Conservation (phyloP, 257 asterid species). For the Gentiana dahurica region DNA sequence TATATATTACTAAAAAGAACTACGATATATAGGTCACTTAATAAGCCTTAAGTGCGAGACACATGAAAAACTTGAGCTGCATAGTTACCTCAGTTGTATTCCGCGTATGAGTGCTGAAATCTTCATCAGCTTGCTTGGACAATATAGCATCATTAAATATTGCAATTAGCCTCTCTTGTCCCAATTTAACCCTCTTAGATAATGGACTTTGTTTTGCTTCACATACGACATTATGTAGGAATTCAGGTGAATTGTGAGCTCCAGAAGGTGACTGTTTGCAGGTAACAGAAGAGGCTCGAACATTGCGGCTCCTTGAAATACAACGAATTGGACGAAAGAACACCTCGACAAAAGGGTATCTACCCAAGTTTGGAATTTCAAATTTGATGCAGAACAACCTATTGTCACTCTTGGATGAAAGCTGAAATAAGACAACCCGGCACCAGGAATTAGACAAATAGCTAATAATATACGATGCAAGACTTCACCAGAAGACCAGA, state of each 20-base stretch:
- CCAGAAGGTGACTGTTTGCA: constrained; percentile 40
- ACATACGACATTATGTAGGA: constrained; percentile 47
- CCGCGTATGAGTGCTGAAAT: constrained; percentile 32
- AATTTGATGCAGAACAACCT: constrained; percentile 69
- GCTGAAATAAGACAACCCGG: constrained; percentile 34
- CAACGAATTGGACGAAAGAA: constrained; percentile 61
- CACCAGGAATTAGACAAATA: too few relatives aligned
- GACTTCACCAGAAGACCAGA: too few relatives aligned
- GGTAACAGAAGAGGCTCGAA: constrained; percentile 34
- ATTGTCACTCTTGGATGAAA: constrained; percentile 81
- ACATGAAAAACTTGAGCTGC: background rate
- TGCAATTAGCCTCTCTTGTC: constrained; percentile 39
- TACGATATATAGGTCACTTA: too few relatives aligned
- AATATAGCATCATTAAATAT: constrained; percentile 23
- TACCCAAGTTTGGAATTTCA: constrained; percentile 36
- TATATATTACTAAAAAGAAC: too few relatives aligned
- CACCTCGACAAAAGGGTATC: constrained; percentile 51
- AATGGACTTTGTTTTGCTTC: constrained; percentile 81
- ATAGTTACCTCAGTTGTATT: constrained; percentile 38
- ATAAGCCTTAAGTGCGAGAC: too few relatives aligned
- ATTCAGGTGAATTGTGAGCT: constrained; percentile 43
- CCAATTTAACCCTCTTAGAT: constrained; percentile 81
- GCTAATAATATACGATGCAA: too few relatives aligned
- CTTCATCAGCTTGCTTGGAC: constrained; percentile 29
- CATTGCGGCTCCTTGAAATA: constrained; percentile 58